Evolutionary conservation across 2,329 filamentous ascomycete genomes (phyloP), one percentile per base, ranked within the genome.

Genomic region (Pyrenochaeta sp.): DNA sequence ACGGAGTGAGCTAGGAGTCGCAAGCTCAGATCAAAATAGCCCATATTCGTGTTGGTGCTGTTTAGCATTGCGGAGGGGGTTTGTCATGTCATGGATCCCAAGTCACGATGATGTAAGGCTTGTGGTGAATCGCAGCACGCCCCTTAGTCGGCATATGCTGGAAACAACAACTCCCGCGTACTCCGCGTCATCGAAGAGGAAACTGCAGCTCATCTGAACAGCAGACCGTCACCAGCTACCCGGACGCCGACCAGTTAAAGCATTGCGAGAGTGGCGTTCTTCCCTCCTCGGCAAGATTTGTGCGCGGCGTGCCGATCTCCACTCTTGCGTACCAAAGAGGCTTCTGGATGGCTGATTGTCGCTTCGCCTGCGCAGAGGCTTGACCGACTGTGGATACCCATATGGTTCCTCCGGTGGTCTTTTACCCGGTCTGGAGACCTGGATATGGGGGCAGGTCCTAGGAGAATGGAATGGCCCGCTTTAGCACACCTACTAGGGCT

Each of bases 351-450:
- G 50, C 57, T 56, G 53, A 53, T 57, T 36, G 38, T 52, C 52
- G 51, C n/a, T 55, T 59, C 55, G 53, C 53, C 54, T 45, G 58
- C 51, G 58, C 55, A 54, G 44, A 59, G 49, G 50, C 58, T 61
- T 50, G 49, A 45, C 26, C 43, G 47, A 53, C 45, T 48, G 55
- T 53, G 59, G 50, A 44, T 39, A 44, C 51, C 38, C 51, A 51
- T 48, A 51, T 58, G 55, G n/a, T n/a, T n/a, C n/a, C n/a, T n/a
- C n/a, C n/a, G n/a, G 29, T 55, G 46, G 44, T 57, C 44, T 58
- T 69, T 69, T 65, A 69, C 58, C 67, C 65, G 65, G 61, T 55
- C 46, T 64, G 65, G 58, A 58, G 42, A 54, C 35, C 45, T 47
- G 55, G 50, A 53, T 53, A 62, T 58, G 63, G 59, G 58, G 55